Evolutionary conservation across 495 filamentous ascomycete species (phyloP), one percentile per base, ranked within the genome.

Genomic region (Aspergillus saccharolyticus): DNA sequence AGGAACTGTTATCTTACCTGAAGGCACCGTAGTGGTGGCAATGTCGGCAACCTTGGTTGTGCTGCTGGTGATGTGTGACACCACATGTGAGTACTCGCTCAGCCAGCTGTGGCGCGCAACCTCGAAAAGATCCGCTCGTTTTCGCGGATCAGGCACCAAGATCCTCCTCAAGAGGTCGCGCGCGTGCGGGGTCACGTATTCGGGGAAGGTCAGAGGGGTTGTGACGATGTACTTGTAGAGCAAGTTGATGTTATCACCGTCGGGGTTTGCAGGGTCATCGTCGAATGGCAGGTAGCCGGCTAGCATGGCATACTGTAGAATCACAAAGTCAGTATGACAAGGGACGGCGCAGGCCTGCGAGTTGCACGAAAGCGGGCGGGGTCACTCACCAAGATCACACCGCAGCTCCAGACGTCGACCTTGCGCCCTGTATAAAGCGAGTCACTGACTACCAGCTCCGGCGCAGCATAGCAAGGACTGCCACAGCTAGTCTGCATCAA

Each of bases 171-270:
- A 75, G 0, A 99, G 80, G 72, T 99, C 94, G 55, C 94, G 83
- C 18, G 94, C 93, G 72, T 99, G 95, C 6, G 95, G 94, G 14
- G 94, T 96, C 44, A 99, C 94, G 71, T 98, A 97, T 86, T 98
- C 94, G 42, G 94, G 94, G 70, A 98, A 98, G 4, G 94, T 97
- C 43, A 99, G 83, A 48, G 93, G 90, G 5, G 94, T 97, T 43
- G 91, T 96, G 55, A 96, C 91, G 62, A 99, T 99, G 75, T 99
- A 99, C 75, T 96, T 97, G 79, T 99, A 99, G 52, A 99, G 80
- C 5, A 97, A 79, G 70, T 97, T 99, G 78, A 99, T 99, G 67
- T 99, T 99, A 63, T 99, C 94, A 45, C 94, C 94, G 74, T 99
- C 94, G 4, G 94, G 94, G 66, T 99, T 99, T 42, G 92, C 95